Evolutionary conservation across 164 flowering plant genomes (phyloP).

Genomic region (Piper longum): DNA sequence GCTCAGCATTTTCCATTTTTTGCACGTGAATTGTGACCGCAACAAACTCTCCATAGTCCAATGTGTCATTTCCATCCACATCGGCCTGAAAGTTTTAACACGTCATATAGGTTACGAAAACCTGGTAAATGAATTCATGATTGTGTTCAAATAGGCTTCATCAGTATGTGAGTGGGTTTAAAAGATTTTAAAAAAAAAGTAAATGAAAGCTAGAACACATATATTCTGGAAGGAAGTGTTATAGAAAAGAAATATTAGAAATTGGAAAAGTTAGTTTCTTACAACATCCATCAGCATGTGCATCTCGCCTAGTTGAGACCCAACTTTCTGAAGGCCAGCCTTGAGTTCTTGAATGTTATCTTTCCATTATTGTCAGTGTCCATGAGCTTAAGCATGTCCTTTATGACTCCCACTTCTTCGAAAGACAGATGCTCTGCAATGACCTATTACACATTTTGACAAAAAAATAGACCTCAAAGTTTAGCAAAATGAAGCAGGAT

Average conservation of each 20-base stretch:
- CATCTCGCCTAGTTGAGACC: constrained; percentile 90
- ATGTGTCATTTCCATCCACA: constrained; percentile 88
- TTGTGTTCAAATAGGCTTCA: too few relatives aligned
- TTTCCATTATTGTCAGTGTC: constrained; percentile 87
- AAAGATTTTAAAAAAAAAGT: not conserved
- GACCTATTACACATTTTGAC: constrained; percentile 33
- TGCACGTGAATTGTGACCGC: constrained; percentile 94
- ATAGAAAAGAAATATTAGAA: not conserved
- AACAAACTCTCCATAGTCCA: constrained; percentile 95
- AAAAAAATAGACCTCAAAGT: not conserved
- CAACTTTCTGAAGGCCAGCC: constrained; percentile 81
- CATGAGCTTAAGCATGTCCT: constrained; percentile 89
- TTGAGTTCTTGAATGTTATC: constrained; percentile 71
- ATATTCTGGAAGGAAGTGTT: not conserved
- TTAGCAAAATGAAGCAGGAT: too few relatives aligned
- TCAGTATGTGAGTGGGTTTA: not conserved
- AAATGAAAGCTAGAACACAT: too few relatives aligned
- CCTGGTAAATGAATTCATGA: too few relatives aligned
- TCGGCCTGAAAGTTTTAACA: constrained; percentile 55
- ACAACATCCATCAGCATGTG: constrained; percentile 96
- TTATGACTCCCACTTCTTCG: constrained; percentile 82
- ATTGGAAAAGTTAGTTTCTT: constrained; percentile 9
- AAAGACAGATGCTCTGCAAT: constrained; percentile 87
- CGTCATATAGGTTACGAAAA: too few relatives aligned
- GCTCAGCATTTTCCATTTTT: constrained; percentile 93